Base-by-base conservation (phyloP, 768 basidiomycete species). In the Lenzites betulinus region DNA sequence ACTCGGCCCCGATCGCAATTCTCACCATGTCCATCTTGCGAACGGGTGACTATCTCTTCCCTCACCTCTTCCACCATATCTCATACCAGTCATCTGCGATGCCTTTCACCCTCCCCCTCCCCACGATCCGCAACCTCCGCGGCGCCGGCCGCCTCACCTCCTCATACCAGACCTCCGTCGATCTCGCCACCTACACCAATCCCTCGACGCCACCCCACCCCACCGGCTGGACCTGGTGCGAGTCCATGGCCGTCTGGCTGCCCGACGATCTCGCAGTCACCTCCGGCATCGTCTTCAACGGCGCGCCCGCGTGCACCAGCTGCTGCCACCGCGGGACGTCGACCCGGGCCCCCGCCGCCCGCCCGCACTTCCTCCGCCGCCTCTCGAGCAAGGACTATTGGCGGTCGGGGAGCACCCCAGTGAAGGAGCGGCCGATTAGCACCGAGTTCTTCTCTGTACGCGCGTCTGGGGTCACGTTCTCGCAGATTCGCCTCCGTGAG, bases 241-340 rank as follows among this genome's bases (percentile, higher is more conserved):
- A 60, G 12, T 48, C 51, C 20, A 60, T 60, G 58, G 33, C 39
- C n/a, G 58, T 60, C 43, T 60, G 58, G 58, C 51, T 60, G 7
- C 58, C 58, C 51, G 44, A 44, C 30, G 44, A 44, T n/a, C 42
- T 60, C 44, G 4, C 22, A 39, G 2, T 52, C 28, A 41, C 58
- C 51, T 60, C 55, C 25, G 47, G 55, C 12, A 25, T 57, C 47
- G 36, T 57, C 38, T 42, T 57, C 55, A 38, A 30, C 55, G 30
- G 39, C 55, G 15, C 23, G 18, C 44, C 49, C 23, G n/a, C 55
- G 23, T 57, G 55, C 47, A 39, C 33, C 47, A 23, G 47, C 47
- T 49, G 55, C 42, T 11, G 6, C 30, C 4, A 33, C 30, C n/a
- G n/a, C n/a, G n/a, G n/a, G 39, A 43, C 42, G 9, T 22, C 22